Percentiles rank a stretch among this genome's conserved stretches.
Evolutionary conservation across 352 stramenopile genomes (phyloP).

Genomic region (Phytophthora sp.): DNA sequence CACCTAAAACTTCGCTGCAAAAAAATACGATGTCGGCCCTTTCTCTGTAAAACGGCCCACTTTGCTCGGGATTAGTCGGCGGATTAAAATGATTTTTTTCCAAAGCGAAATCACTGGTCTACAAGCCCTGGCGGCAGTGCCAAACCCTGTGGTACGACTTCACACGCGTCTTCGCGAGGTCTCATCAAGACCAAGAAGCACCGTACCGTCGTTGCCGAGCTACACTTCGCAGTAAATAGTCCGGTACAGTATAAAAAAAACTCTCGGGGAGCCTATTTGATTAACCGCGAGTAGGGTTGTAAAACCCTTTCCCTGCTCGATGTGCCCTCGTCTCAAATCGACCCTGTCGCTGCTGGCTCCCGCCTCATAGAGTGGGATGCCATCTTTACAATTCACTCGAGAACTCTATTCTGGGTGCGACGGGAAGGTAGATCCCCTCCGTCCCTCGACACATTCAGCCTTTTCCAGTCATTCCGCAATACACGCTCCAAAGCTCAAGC

Average conservation of each 20-base stretch:
- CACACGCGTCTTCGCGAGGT: not conserved
- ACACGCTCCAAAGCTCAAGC: slow-evolving; percentile 28
- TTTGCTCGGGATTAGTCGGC: slow-evolving; percentile 2
- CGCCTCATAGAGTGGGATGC: slow-evolving; percentile 22
- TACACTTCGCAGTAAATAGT: no score
- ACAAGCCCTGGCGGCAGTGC: not conserved
- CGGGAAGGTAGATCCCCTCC: not conserved
- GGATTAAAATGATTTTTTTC: slow-evolving; percentile 2
- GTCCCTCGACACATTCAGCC: slow-evolving; percentile 2
- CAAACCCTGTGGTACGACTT: no score
- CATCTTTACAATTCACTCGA: slow-evolving; percentile 1
- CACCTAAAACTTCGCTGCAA: not conserved
- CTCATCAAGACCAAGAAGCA: not conserved
- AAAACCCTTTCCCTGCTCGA: slow-evolving; percentile 11
- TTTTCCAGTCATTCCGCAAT: slow-evolving; percentile 36
- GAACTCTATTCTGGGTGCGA: not conserved
- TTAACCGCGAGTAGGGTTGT: slow-evolving; percentile 23
- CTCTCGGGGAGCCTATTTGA: slow-evolving; percentile 9
- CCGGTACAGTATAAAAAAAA: no score
- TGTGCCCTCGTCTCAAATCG: slow-evolving; percentile 37
- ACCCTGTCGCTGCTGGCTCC: slow-evolving; percentile 29
- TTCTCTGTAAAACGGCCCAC: slow-evolving; percentile 4
- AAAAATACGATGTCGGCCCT: not conserved
- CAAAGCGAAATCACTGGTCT: not conserved
- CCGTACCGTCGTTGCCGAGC: not conserved